Base-by-base conservation (phyloP, 805 yeast species). In the Pichia scutulata region DNA sequence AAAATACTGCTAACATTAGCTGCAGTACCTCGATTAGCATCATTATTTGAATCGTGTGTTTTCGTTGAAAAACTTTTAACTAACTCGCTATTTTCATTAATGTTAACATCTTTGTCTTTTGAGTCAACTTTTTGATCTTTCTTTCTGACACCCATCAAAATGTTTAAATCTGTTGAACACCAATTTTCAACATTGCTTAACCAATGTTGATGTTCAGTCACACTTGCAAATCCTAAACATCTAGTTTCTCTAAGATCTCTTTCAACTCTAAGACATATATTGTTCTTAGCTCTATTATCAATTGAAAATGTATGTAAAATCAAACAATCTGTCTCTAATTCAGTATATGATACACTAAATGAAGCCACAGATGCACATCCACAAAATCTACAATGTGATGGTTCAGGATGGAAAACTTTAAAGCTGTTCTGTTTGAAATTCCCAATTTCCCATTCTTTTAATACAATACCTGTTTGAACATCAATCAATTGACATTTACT, bases 221-320 rank as follows among this genome's bases (percentile, higher is more conserved):
- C 88, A 1, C 84, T 78, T 48, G 82, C 87, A 62, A 89, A 86
- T 25, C 96, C 96, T 40, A 85, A 73, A 68, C 97, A 89, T 70
- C 96, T 78, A 39, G 87, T 86, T 67, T 89, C 97, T 59, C 95
- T 77, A 2, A 92, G 88, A 66, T 89, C 97, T 76, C 97, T 84
- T 66, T 89, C 97, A 39, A 86, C 95, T 66, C 96, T 78, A 49
- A 89, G 67, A 65, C 97, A 89, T 40, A 89, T 89, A 57, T 79
- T 83, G 50, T 80, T 84, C 60, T 86, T 85, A 10, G 95, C 89
- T 51, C 82, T 73, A 60, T 84, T 85, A 52, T 82, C 86, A 43
- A 83, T 78, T 42, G 78, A 78, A 59, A 80, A 83, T 0, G 93
- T 83, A 59, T 88, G 96, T 69, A 86, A 69, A 7, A 84, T 80